Conservation (phyloP, 192 early-diverging fungal genomes). For the Entomortierella parvispora region DNA sequence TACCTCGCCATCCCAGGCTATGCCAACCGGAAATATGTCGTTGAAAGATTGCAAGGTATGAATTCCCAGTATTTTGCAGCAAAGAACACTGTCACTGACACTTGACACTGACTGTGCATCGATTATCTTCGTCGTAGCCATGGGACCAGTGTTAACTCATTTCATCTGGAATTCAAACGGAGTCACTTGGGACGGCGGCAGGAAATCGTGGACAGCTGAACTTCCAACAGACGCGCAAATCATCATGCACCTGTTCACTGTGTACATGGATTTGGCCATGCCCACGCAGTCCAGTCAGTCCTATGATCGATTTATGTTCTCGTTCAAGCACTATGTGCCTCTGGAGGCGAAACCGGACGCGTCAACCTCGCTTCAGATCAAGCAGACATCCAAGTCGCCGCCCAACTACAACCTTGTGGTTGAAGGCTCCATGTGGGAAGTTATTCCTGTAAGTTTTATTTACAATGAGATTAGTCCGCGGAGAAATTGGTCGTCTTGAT, state of each 20-base stretch:
- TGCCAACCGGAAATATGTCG: constrained; percentile 47
- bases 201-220: constrained; percentile 29
- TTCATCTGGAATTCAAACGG: constrained; percentile 49
- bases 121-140: constrained; percentile 7
- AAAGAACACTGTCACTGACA: background rate
- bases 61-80: background rate
- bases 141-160: constrained; percentile 40
- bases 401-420: constrained; percentile 66
- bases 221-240: constrained; percentile 67
- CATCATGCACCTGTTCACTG: constrained; percentile 69
- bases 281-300: constrained; percentile 52
- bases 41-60: constrained; percentile 40
- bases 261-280: constrained; percentile 68
- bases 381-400: constrained; percentile 58
- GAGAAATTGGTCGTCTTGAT: too few relatives aligned
- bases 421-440: constrained; percentile 65
- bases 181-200: constrained; percentile 28
- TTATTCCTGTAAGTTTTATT: constrained; percentile 57
- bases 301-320: constrained; percentile 61
- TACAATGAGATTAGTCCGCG: background rate
- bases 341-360: constrained; percentile 59
- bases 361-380: constrained; percentile 62
- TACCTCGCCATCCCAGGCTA: constrained; percentile 44
- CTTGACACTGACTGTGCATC: background rate
- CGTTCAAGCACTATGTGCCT: constrained; percentile 64